phyloP scores from a whole-genome alignment of 805 yeast genomes.

The Priceomyces melissophilus region DNA sequence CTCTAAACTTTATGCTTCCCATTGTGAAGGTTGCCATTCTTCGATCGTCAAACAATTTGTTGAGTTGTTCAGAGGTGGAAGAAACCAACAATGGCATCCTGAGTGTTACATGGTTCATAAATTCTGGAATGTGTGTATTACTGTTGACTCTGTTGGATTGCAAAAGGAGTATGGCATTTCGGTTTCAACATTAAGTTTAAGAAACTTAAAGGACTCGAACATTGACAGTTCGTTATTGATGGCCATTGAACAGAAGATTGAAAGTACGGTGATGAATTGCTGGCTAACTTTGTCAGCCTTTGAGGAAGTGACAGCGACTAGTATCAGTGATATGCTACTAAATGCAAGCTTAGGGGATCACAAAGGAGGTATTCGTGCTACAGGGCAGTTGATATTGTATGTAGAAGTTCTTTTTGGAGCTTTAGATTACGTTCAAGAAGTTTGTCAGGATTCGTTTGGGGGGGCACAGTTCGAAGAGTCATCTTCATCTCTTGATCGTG shows the following conservation, averaged over 20 bases:
- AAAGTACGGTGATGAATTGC: constrained; percentile 54
- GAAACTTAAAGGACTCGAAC: constrained; percentile 13
- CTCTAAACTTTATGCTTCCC: constrained; percentile 77
- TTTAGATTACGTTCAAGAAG: constrained; percentile 48
- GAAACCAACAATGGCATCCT: constrained; percentile 97
- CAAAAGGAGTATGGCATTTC: constrained; percentile 14
- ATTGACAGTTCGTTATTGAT: constrained; percentile 46
- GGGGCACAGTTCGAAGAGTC: constrained; percentile 4
- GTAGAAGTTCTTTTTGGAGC: constrained; percentile 77
- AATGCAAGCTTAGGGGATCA: constrained; percentile 74
- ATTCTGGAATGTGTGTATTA: constrained; percentile 87
- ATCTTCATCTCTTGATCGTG: constrained; percentile 13
- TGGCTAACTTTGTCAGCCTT: constrained; percentile 87
- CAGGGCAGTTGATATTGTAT: constrained; percentile 69
- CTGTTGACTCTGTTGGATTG: constrained; percentile 56
- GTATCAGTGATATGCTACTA: constrained; percentile 88
- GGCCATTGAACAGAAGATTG: constrained; percentile 61
- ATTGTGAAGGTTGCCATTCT: constrained; percentile 90
- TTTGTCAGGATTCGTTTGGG: constrained; percentile 13
- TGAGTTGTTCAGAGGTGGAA: constrained; percentile 85
- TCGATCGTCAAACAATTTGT: constrained; percentile 93
- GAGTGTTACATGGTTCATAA: constrained; percentile 98
- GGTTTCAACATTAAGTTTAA: constrained; percentile 9
- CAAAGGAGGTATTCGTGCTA: constrained; percentile 59
- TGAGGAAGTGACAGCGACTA: constrained; percentile 87